These are phyloP conservation scores for Naumovozyma baii DNA, from an alignment of 805 yeast genomes.

Conservation along the genomic window DNA sequence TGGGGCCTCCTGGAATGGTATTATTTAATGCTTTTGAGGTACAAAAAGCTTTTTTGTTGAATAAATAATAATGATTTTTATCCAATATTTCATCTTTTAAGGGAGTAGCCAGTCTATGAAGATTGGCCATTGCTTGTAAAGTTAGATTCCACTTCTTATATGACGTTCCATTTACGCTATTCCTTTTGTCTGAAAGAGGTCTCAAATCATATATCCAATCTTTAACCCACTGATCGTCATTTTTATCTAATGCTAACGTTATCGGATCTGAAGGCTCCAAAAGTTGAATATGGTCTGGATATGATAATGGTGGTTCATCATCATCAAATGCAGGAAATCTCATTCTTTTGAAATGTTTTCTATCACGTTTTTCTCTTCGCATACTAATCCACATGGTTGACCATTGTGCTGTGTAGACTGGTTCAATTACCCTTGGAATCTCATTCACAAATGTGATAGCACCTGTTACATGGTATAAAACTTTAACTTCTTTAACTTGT, in stretches of 20 bases:
- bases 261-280: conserved; percentile 67
- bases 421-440: conserved; percentile 82
- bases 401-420: conserved; percentile 92
- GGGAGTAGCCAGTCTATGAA: conserved; percentile 65
- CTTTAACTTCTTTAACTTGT: conserved; percentile 70
- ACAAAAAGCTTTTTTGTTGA: conserved; percentile 69
- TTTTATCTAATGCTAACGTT: conserved; percentile 51
- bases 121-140: conserved; percentile 49
- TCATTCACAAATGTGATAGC: conserved; percentile 95
- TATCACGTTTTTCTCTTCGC: conserved; percentile 89
- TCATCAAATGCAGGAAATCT: conserved; percentile 95
- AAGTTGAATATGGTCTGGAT: conserved; percentile 69
- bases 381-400: conserved; percentile 84
- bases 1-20: conserved; percentile 92
- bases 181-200: conserved; percentile 53
- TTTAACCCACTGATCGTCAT: conserved; percentile 47
- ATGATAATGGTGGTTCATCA: conserved; percentile 86
- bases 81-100: conserved; percentile 49
- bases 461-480: conserved; percentile 82
- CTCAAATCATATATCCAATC: conserved; percentile 78
- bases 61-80: conserved; percentile 56
- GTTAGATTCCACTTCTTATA: conserved; percentile 64
- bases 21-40: conserved; percentile 86
- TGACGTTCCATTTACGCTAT: conserved; percentile 63
- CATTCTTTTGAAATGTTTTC: conserved; percentile 84